phyloP scores from a whole-genome alignment of 2,329 filamentous ascomycete species.

The Trematosphaeria pertusa region DNA sequence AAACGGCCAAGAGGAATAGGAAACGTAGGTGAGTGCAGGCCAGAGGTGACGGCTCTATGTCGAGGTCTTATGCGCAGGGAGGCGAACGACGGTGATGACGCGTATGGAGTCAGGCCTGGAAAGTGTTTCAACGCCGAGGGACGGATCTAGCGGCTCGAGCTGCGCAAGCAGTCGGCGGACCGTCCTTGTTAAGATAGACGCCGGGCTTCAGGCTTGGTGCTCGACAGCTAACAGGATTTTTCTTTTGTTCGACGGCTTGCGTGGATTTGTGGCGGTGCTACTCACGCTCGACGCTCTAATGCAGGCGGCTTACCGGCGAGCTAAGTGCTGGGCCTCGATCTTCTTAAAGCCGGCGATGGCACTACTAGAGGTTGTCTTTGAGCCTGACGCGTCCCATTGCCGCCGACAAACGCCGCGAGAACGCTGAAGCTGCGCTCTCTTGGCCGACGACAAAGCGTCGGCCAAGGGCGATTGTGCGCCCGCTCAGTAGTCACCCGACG shows the following conservation, averaged over 20 bases:
- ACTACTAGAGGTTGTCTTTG: background rate
- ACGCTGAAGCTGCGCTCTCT: no score
- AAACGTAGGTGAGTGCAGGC: background rate
- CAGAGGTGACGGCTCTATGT: background rate
- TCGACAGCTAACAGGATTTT: background rate
- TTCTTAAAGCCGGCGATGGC: background rate
- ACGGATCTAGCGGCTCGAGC: conserved; percentile 9
- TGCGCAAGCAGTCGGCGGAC: background rate
- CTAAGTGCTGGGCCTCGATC: background rate
- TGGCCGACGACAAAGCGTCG: background rate
- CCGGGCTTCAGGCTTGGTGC: background rate
- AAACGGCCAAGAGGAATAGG: conserved; percentile 4
- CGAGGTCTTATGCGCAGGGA: conserved; percentile 8
- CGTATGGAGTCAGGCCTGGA: conserved; percentile 6
- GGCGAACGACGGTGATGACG: conserved; percentile 12
- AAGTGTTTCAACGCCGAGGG: conserved; percentile 5
- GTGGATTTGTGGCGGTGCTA: background rate
- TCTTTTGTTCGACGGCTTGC: background rate
- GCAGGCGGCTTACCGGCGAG: background rate
- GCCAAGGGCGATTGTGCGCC: background rate
- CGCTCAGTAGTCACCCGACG: background rate
- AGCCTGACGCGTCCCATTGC: background rate
- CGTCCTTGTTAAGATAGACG: no score
- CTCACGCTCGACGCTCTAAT: background rate
- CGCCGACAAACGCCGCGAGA: background rate